Conservation (phyloP, 2,329 filamentous ascomycete genomes). For the Phoma sp. region DNA sequence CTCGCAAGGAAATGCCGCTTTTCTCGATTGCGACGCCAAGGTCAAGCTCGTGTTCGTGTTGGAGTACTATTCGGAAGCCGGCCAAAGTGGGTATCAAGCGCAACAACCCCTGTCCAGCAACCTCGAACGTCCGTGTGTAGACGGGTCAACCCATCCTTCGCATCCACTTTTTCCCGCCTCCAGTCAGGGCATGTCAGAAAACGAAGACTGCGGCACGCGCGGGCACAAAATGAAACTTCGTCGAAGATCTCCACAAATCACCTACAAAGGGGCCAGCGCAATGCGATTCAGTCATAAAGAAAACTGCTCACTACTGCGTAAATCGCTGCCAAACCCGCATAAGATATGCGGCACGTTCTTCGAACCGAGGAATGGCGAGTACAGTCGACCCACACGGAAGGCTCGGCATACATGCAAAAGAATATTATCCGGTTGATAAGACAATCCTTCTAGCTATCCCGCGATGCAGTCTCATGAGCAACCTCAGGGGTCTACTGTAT, state of each 20-base stretch:
- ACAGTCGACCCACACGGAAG: slow-evolving; percentile 3
- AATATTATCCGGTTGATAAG: slow-evolving; percentile 3
- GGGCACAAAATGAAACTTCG: neutral
- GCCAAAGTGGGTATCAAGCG: slow-evolving; percentile 4
- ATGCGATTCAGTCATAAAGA: neutral
- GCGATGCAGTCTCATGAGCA: neutral
- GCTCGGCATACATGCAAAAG: slow-evolving; percentile 1
- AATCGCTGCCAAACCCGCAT: slow-evolving; percentile 1
- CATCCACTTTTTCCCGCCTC: slow-evolving; percentile 1
- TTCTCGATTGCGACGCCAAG: slow-evolving; percentile 6
- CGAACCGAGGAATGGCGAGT: neutral
- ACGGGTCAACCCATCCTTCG: neutral
- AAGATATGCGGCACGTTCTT: neutral
- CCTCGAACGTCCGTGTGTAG: neutral
- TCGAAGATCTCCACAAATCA: neutral
- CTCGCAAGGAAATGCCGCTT: neutral
- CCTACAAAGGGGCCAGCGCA: neutral
- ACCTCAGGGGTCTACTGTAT: no score
- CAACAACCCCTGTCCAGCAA: slow-evolving; percentile 3
- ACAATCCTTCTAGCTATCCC: neutral
- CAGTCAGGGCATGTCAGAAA: slow-evolving; percentile 4
- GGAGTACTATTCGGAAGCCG: neutral
- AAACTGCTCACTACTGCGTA: neutral
- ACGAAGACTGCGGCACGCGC: slow-evolving; percentile 1
- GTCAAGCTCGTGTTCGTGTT: slow-evolving; percentile 1